phyloP scores from a whole-genome alignment of 768 basidiomycete species.

The Leucocoprinus sp. region DNA sequence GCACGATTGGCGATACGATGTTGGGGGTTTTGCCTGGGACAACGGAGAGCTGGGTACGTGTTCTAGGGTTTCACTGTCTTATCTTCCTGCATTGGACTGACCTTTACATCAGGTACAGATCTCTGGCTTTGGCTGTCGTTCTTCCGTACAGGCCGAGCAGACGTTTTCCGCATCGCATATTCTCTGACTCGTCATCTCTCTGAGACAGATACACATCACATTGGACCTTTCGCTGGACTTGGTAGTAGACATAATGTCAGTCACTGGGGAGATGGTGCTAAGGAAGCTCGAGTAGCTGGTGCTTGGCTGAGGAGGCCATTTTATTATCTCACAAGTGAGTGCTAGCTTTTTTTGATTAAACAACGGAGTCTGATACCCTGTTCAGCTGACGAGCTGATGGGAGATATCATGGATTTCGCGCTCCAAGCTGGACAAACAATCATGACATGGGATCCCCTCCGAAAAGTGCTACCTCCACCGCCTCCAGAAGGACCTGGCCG shows the following conservation, averaged over 20 bases:
- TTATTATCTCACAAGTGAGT: slow-evolving; percentile 28
- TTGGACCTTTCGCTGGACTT: slow-evolving; percentile 28
- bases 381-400: slow-evolving; percentile 29
- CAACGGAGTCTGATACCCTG: background rate
- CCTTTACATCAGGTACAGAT: slow-evolving; percentile 20
- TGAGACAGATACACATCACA: slow-evolving; percentile 31
- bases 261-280: slow-evolving; percentile 34
- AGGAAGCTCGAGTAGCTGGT: slow-evolving; percentile 28
- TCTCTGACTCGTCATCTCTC: slow-evolving; percentile 30
- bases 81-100: background rate
- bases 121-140: slow-evolving; percentile 34
- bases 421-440: slow-evolving; percentile 29
- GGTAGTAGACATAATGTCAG: slow-evolving; percentile 30
- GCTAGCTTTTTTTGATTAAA: background rate
- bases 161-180: slow-evolving; percentile 26
- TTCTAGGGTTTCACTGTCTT: background rate
- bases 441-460: slow-evolving; percentile 31
- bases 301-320: slow-evolving; percentile 28
- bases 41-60: slow-evolving; percentile 27
- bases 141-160: slow-evolving; percentile 28
- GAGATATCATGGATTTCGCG: slow-evolving; percentile 30
- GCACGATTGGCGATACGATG: slow-evolving; percentile 31
- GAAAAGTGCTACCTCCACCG: slow-evolving; percentile 29
- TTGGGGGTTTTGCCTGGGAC: slow-evolving; percentile 31
- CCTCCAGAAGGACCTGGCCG: slow-evolving; percentile 27